A percentile compares a stretch with the other conserved stretches of the same genome.
These are phyloP conservation scores for Xylaria acuta DNA, from an alignment of 495 filamentous ascomycete species.

Conservation along the genomic window DNA sequence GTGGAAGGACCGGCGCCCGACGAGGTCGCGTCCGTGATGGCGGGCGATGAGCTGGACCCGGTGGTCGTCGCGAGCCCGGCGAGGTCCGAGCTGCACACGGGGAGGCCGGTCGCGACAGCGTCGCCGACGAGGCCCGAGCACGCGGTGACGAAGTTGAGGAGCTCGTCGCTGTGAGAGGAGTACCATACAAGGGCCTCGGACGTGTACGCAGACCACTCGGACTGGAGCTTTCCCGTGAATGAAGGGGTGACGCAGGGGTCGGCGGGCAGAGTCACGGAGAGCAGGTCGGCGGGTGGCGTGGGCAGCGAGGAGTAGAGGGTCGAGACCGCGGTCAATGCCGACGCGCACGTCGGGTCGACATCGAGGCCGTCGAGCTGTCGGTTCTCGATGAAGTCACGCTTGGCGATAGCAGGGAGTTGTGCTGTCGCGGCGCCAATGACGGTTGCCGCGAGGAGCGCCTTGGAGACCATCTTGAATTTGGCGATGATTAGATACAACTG, in stretches of 20 bases:
- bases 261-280: neutral
- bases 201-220: conserved; percentile 25
- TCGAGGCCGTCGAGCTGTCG: neutral
- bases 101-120: conserved; percentile 5
- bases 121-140: conserved; percentile 18
- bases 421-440: conserved; percentile 36
- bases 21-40: neutral
- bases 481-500: neutral
- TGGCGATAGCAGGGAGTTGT: conserved; percentile 7
- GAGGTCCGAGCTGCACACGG: conserved; percentile 25
- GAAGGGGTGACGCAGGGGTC: conserved; percentile 26
- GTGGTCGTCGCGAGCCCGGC: neutral
- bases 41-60: neutral
- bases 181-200: conserved; percentile 28
- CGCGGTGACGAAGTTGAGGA: conserved; percentile 20
- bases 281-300: conserved; percentile 14
- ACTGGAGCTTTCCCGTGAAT: conserved; percentile 23
- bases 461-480: conserved; percentile 39
- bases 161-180: conserved; percentile 22
- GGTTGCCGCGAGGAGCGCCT: conserved; percentile 37
- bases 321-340: neutral
- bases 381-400: conserved; percentile 20
- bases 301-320: neutral
- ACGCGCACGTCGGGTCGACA: neutral
- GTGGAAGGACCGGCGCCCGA: neutral